phyloP scores from a whole-genome alignment of 2,329 filamentous ascomycete genomes.

The Paraphoma chrysanthemicola region DNA sequence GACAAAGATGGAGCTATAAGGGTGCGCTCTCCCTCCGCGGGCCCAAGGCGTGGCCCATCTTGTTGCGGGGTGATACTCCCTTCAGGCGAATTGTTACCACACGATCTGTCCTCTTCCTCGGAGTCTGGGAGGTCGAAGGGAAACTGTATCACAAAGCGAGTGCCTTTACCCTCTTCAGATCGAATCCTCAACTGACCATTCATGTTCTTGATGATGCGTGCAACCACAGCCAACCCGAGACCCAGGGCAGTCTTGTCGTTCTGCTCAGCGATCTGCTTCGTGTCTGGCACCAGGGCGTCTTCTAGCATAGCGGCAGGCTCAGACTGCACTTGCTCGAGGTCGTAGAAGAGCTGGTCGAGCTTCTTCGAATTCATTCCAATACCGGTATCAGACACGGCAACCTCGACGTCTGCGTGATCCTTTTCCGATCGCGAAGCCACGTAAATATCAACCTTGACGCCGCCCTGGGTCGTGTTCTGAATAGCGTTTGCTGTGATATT shows the following conservation, averaged over 20 bases:
- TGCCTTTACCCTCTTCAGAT: conserved; percentile 82
- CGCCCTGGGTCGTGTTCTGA: conserved; percentile 74
- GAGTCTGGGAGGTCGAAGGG: conserved; percentile 72
- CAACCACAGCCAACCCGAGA: conserved; percentile 86
- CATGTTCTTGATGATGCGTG: conserved; percentile 87
- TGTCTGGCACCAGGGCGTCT: conserved; percentile 39
- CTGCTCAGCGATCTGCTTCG: conserved; percentile 35
- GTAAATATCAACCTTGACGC: conserved; percentile 74
- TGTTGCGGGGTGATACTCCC: conserved; percentile 31
- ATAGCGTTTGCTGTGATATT: conserved; percentile 88
- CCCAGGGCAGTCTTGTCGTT: conserved; percentile 66
- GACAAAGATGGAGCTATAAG: conserved; percentile 57
- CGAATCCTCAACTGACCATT: conserved; percentile 85
- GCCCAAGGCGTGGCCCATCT: conserved; percentile 5
- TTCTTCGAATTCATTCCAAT: conserved; percentile 65
- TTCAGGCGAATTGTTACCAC: conserved; percentile 15
- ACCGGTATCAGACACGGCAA: conserved; percentile 79
- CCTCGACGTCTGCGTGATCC: conserved; percentile 71
- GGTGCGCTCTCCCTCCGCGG: conserved; percentile 62
- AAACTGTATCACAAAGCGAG: conserved; percentile 80
- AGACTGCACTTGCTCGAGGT: conserved; percentile 68
- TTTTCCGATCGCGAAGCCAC: conserved; percentile 51
- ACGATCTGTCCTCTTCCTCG: conserved; percentile 11
- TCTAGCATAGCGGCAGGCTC: conserved; percentile 37
- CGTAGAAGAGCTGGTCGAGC: conserved; percentile 66